Evolutionary conservation across 495 filamentous ascomycete genomes (phyloP), one percentile per base, ranked within the genome.

Genomic region (Neurospora sp.): DNA sequence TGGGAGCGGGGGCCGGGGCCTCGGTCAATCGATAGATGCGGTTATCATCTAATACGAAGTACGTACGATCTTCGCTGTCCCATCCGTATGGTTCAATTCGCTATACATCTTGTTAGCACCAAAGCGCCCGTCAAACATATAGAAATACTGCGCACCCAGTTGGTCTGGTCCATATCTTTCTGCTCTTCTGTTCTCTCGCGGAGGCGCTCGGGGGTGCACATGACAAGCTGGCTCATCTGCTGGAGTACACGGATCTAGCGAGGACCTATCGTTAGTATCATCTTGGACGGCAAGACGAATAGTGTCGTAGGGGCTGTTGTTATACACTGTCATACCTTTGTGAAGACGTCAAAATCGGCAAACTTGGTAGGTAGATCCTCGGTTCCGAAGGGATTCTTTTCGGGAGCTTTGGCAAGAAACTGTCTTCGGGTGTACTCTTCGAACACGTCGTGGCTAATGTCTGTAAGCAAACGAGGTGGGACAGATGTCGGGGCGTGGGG

Each of bases 401-500:
- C 75, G 38, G 93, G 91, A 4, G 93, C 92, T 84, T 94, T 97
- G 38, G 90, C 90, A 76, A 92, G 83, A 82, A 93, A 99, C 82
- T 98, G 95, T 71, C 93, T 90, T 75, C 93, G 90, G 69, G 95
- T 93, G 74, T 98, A 97, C 79, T 98, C 94, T 79, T 98, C 94
- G 76, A 98, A 98, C 69, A 95, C 89, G 9, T 94, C 94, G 35
- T 86, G 90, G 4, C 94, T 98, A 75, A 5, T 39, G 35, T 40
- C 40, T 5, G 42, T 79, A 71, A 81, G 48, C 72, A 75, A 59
- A 62, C 59, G 72, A 40, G 73, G 42, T 41, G 10, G 71, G 0
- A 70, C 16, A 41, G 54, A 71, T 31, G 27, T 62, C 23, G 54
- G 54, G 5, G 54, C 2, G 23, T 41, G 69, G 73, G 31, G 70